Evolutionary conservation across 23 red algal genomes (phyloP).

Genomic region (Agarophyton chilense): DNA sequence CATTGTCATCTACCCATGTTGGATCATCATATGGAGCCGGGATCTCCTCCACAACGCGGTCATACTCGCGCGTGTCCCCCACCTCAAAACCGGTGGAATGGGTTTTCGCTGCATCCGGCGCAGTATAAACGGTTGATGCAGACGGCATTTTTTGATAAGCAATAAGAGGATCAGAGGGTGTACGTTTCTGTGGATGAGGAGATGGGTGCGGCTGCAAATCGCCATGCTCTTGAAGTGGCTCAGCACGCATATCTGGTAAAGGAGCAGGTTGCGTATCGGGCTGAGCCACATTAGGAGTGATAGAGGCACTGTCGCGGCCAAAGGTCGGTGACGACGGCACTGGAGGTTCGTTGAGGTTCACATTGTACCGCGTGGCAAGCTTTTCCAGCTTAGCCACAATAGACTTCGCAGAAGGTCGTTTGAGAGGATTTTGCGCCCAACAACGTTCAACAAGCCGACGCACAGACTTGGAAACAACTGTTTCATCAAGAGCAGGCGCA

Average conservation of each 20-base stretch:
- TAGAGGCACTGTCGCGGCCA: background rate
- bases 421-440: conserved; percentile 70
- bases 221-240: conserved; percentile 30
- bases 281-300: background rate
- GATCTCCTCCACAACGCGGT: conserved; percentile 47
- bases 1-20: conserved; percentile 40
- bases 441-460: conserved; percentile 66
- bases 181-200: conserved; percentile 6
- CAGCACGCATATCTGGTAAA: conserved; percentile 56
- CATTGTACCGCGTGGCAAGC: conserved; percentile 14
- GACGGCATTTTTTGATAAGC: conserved; percentile 70
- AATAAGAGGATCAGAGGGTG: conserved; percentile 29
- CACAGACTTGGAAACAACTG: conserved; percentile 48
- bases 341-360: background rate
- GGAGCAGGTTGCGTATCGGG: background rate
- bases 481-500: conserved; percentile 56
- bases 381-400: conserved; percentile 68
- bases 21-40: conserved; percentile 42
- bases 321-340: background rate
- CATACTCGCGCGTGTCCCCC: conserved; percentile 25
- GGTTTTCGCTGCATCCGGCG: conserved; percentile 42
- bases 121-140: conserved; percentile 57
- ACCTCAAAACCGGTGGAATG: conserved; percentile 57
- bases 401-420: conserved; percentile 64
- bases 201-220: conserved; percentile 7